Base-by-base conservation (phyloP, 257 asterid genomes). In the Hygrophila difformis region DNA sequence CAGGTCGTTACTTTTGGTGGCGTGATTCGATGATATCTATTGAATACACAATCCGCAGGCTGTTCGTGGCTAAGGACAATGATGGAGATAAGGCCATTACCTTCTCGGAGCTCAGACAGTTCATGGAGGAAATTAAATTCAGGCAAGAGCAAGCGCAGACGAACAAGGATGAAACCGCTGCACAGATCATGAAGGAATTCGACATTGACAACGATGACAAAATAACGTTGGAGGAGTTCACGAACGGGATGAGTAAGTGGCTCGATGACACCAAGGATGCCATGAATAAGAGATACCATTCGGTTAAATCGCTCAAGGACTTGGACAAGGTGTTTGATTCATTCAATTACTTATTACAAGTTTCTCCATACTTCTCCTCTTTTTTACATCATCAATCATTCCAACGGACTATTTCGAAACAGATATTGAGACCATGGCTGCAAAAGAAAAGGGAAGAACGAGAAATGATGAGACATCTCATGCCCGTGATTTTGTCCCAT, bases 371-470 rank as follows among this genome's bases (percentile, higher is more conserved):
- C n/a, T n/a, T n/a, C n/a, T n/a, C n/a, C n/a, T n/a, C n/a, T n/a
- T n/a, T n/a, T n/a, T n/a, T n/a, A n/a, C n/a, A n/a, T n/a, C n/a
- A n/a, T n/a, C n/a, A n/a, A n/a, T n/a, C n/a, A n/a, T n/a, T n/a
- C n/a, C n/a, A n/a, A n/a, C n/a, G n/a, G n/a, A 33, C 6, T 9
- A 2, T 12, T 33, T 6, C 12, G 37, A 10, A 9, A 9, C 63
- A 72, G 78, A 61, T 75, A 47, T 79, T 82, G 40, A 48, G 56
- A 29, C 72, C 91, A 1, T 82, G 76, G 78, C 52, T 77, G n/a
- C 61, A 66, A 49, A 76, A 71, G 87, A 74, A 73, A 49, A 59
- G 69, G 57, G 79, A 79, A 44, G 91, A 76, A 53, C 75, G 71
- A 1, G 74, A 73, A 46, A 64, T 17, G 65, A 69, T 69, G 76